Conservation (phyloP, 305 asterid species). For the Solanum chacoense region DNA sequence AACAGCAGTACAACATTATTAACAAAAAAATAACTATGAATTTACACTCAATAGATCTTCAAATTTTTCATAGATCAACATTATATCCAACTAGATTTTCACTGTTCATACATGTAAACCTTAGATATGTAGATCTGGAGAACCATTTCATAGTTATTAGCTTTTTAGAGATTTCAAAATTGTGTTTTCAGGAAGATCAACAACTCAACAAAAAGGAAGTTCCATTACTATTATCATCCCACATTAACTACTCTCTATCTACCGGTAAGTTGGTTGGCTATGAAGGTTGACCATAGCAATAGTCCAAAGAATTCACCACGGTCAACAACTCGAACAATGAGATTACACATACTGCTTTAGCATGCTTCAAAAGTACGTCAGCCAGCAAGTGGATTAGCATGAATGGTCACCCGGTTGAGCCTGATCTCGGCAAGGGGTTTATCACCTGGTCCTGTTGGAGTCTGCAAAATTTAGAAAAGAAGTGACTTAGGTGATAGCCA, state of each 20-base stretch:
- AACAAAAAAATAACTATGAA: background rate
- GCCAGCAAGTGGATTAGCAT: conserved; percentile 94
- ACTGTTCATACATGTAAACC: background rate
- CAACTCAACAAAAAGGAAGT: background rate
- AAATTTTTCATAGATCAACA: background rate
- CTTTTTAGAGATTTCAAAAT: background rate
- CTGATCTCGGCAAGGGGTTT: conserved; percentile 89
- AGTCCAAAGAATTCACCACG: background rate
- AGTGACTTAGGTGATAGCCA: background rate
- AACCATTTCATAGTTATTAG: too few species aligned
- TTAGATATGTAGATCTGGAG: background rate
- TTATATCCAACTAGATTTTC: background rate
- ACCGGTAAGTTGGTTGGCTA: background rate
- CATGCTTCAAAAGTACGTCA: conserved; percentile 10
- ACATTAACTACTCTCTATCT: background rate
- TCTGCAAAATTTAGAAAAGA: conserved; percentile 35
- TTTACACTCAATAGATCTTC: background rate
- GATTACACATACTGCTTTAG: background rate
- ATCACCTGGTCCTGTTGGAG: conserved; percentile 82
- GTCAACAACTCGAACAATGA: background rate
- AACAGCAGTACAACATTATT: background rate
- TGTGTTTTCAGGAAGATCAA: background rate
- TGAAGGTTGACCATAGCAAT: background rate
- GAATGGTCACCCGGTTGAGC: conserved; percentile 77
- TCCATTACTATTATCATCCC: background rate